phyloP scores from a whole-genome alignment of 176 grass and related monocot species.

The Themeda triandra region DNA sequence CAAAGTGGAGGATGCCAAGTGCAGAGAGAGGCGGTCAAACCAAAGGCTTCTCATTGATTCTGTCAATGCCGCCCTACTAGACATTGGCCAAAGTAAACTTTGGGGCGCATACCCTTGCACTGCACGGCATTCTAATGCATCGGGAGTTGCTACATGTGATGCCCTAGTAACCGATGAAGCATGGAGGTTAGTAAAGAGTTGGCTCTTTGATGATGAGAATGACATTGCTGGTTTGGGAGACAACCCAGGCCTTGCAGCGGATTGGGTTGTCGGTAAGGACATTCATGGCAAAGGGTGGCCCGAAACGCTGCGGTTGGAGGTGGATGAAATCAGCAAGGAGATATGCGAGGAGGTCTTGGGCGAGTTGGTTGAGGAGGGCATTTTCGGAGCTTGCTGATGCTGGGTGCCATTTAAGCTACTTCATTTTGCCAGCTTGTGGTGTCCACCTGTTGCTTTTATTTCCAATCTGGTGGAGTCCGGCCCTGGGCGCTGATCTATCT shows the following conservation, averaged over 20 bases:
- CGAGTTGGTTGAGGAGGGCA: slow-evolving; percentile 67
- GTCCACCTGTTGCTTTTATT: slow-evolving; percentile 51
- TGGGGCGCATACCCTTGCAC: slow-evolving; percentile 46
- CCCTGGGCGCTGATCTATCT: slow-evolving; percentile 12
- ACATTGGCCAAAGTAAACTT: slow-evolving; percentile 61
- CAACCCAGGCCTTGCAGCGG: slow-evolving; percentile 27
- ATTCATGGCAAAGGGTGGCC: slow-evolving; percentile 55
- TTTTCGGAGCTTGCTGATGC: slow-evolving; percentile 40
- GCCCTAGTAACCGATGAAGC: slow-evolving; percentile 36
- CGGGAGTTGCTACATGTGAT: slow-evolving; percentile 9
- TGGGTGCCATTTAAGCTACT: slow-evolving; percentile 35
- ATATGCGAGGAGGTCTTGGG: slow-evolving; percentile 58
- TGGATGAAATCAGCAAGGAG: slow-evolving; percentile 78
- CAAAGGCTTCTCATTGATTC: slow-evolving; percentile 82
- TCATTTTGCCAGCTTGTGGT: slow-evolving; percentile 37
- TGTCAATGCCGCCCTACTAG: slow-evolving; percentile 63
- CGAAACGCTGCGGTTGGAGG: slow-evolving; percentile 51
- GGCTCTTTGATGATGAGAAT: slow-evolving; percentile 50
- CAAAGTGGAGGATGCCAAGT: slow-evolving; percentile 52
- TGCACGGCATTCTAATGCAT: slow-evolving; percentile 5
- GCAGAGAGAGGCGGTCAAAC: slow-evolving; percentile 77
- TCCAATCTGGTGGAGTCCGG: slow-evolving; percentile 43
- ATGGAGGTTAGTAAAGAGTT: slow-evolving; percentile 63
- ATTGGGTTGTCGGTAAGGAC: slow-evolving; percentile 61
- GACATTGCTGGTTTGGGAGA: slow-evolving; percentile 17